Evolutionary conservation across 495 filamentous ascomycete species (phyloP).

Genomic region (Thermothielavioides terrestris): DNA sequence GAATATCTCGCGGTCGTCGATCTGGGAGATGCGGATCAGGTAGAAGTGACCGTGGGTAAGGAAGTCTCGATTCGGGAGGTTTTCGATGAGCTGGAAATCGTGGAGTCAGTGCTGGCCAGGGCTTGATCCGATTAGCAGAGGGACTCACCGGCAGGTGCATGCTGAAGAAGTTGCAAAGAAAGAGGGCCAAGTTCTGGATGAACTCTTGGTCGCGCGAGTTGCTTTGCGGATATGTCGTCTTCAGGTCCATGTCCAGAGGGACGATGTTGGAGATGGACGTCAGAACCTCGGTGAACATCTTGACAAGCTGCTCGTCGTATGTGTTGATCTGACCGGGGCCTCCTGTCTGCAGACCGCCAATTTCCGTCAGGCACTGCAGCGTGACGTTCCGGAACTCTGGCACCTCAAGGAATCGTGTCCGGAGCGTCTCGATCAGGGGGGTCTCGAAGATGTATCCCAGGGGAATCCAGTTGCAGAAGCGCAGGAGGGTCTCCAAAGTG

Average conservation of each 20-base stretch:
- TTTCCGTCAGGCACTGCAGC: conserved; percentile 93
- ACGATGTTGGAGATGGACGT: conserved; percentile 85
- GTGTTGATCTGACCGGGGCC: conserved; percentile 53
- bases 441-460: conserved; percentile 98
- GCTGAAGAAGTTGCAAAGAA: conserved; percentile 91
- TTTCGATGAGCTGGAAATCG: conserved; percentile 85
- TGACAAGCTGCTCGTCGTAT: conserved; percentile 87
- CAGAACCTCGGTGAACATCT: conserved; percentile 95
- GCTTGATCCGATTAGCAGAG: too few relatives aligned
- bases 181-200: conserved; percentile 90
- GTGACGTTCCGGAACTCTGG: conserved; percentile 95
- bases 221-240: conserved; percentile 78
- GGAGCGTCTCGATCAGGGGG: conserved; percentile 85
- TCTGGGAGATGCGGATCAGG: conserved; percentile 93
- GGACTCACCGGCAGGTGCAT: conserved; percentile 81
- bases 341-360: conserved; percentile 78
- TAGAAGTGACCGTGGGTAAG: conserved; percentile 95
- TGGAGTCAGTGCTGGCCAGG: background rate
- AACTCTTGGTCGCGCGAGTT: conserved; percentile 95
- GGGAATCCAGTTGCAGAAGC: conserved; percentile 98
- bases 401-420: conserved; percentile 78
- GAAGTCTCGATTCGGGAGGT: conserved; percentile 87
- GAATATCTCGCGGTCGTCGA: conserved; percentile 97
- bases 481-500: conserved; percentile 85
- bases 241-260: conserved; percentile 78